A percentile compares a stretch with the other conserved stretches of the same genome.
Evolutionary conservation across 2,329 filamentous ascomycete genomes (phyloP).

Genomic region (Thielaviopsis euricoi): DNA sequence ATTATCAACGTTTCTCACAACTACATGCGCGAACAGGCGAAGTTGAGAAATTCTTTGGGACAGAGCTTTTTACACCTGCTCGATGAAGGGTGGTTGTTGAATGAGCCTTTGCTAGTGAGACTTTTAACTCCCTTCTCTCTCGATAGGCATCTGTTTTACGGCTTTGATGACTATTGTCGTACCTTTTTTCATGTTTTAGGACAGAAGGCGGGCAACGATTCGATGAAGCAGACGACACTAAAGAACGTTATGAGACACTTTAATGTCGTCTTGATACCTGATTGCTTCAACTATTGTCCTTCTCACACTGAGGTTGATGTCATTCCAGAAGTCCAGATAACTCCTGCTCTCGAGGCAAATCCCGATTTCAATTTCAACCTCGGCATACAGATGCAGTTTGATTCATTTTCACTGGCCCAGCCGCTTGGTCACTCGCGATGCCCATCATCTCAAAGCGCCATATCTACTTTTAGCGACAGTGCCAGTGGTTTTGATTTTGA

Average conservation of each 20-base stretch:
- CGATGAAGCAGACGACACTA: slow-evolving; percentile 1
- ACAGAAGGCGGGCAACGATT: not conserved
- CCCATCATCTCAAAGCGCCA: not conserved
- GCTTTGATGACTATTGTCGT: slow-evolving; percentile 33
- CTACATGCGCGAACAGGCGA: not conserved
- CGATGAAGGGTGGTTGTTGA: slow-evolving; percentile 20
- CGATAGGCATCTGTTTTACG: slow-evolving; percentile 17
- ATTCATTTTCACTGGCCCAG: not conserved
- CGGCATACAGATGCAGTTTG: not conserved
- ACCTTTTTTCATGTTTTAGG: slow-evolving; percentile 32
- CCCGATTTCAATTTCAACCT: not conserved
- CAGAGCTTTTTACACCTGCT: slow-evolving; percentile 34
- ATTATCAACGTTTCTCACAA: slow-evolving; percentile 11
- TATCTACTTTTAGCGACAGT: not conserved
- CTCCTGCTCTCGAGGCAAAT: not conserved
- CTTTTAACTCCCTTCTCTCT: slow-evolving; percentile 17
- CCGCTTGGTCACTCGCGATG: not conserved
- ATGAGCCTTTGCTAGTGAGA: slow-evolving; percentile 10
- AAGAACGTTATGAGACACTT: slow-evolving; percentile 21
- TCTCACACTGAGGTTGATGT: slow-evolving; percentile 16
- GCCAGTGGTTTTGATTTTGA: not conserved
- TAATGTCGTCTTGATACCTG: slow-evolving; percentile 21
- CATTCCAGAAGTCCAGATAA: slow-evolving; percentile 13
- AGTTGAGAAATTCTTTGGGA: slow-evolving; percentile 26
- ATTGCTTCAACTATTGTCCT: slow-evolving; percentile 29